Conservation (phyloP, 139 green algal species). For the Axilococcus clingmanii region DNA sequence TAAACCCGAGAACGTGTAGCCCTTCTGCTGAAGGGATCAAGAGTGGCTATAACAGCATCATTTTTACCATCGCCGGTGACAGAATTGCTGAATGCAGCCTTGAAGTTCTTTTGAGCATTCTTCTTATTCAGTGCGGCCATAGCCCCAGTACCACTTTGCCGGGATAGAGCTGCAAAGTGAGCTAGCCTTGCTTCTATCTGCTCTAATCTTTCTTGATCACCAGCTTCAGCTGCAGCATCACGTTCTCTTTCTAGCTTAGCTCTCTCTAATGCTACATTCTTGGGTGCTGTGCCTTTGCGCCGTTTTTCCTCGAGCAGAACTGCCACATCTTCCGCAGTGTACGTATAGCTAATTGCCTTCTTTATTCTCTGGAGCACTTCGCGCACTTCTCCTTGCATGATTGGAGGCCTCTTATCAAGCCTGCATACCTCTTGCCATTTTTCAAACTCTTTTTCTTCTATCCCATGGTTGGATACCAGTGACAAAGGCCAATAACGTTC, state of each 20-base stretch:
- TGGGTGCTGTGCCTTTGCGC: slow-evolving; percentile 4
- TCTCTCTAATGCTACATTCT: slow-evolving; percentile 34
- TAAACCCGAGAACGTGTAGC: slow-evolving; percentile 18
- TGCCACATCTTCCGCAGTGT: slow-evolving; percentile 42
- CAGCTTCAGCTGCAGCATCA: slow-evolving; percentile 15
- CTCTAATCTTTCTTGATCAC: slow-evolving; percentile 15
- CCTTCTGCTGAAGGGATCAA: slow-evolving; percentile 37
- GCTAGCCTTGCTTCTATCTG: slow-evolving; percentile 15
- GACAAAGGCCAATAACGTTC: slow-evolving; percentile 21
- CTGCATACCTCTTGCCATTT: slow-evolving; percentile 15
- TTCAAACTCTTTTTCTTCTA: slow-evolving; percentile 32
- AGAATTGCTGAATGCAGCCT: not conserved
- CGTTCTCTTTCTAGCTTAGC: slow-evolving; percentile 20
- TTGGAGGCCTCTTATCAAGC: slow-evolving; percentile 7
- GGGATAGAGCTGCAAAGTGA: slow-evolving; percentile 7
- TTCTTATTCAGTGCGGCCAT: slow-evolving; percentile 35
- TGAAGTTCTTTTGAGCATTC: slow-evolving; percentile 36
- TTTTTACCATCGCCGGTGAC: not conserved
- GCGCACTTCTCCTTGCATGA: slow-evolving; percentile 12
- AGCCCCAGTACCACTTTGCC: not conserved
- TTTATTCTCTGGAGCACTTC: slow-evolving; percentile 6
- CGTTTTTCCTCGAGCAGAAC: slow-evolving; percentile 37
- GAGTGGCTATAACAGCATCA: not conserved
- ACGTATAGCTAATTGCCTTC: slow-evolving; percentile 35
- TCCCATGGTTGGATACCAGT: slow-evolving; percentile 39